phyloP scores from a whole-genome alignment of 257 asterid species.

The Solanum clarkiae region DNA sequence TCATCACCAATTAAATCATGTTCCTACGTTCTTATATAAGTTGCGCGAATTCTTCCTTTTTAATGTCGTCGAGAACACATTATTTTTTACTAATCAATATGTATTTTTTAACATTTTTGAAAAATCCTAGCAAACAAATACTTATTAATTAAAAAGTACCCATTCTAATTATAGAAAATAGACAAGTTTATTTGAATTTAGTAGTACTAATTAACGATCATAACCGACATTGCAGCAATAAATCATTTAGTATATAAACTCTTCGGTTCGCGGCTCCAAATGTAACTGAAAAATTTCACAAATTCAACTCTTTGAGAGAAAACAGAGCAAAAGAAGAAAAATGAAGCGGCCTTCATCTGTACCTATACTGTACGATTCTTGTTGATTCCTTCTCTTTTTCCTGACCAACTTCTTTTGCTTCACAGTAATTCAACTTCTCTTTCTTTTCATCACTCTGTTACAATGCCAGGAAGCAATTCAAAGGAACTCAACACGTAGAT shows the following conservation, averaged over 20 bases:
- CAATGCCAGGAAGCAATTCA: conserved; percentile 25
- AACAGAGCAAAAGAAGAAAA: background rate
- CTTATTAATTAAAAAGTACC: too few relatives aligned
- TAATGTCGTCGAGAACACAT: too few relatives aligned
- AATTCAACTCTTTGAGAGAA: background rate
- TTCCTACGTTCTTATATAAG: background rate
- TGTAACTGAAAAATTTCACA: background rate
- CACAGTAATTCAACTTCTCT: background rate
- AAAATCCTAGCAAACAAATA: too few relatives aligned
- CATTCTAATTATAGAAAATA: too few relatives aligned
- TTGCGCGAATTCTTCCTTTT: too few relatives aligned
- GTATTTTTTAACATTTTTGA: too few relatives aligned
- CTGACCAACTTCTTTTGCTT: background rate
- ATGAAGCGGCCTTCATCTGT: conserved; percentile 61
- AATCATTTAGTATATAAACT: background rate
- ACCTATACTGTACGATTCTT: conserved; percentile 31
- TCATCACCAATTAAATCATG: background rate
- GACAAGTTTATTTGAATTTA: too few relatives aligned
- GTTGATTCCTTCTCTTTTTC: background rate
- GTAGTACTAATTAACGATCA: background rate
- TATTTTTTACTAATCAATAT: too few relatives aligned
- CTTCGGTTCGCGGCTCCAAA: background rate
- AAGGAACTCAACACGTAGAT: conserved; percentile 12
- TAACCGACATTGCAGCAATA: background rate
- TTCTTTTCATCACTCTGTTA: background rate